Percentiles rank a stretch among this genome's conserved stretches.
Conservation (phyloP, 2,329 filamentous ascomycete genomes). For the Malbranchea cinnamomea region DNA sequence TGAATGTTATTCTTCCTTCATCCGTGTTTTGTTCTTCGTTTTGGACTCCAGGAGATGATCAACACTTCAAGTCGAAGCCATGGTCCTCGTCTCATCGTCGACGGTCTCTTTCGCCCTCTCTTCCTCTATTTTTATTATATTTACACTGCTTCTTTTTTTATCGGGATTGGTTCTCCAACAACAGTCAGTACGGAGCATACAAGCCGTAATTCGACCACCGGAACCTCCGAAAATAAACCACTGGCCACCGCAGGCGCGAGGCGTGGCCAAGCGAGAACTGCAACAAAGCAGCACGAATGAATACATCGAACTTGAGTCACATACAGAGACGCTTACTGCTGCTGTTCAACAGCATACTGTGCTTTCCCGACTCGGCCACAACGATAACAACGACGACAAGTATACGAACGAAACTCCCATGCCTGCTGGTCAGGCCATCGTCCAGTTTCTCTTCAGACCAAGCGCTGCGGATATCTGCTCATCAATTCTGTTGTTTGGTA, state of each 20-base stretch:
- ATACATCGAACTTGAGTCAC: background rate
- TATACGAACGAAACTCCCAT: constrained; percentile 14
- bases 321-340: no score
- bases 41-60: background rate
- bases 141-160: constrained; percentile 70
- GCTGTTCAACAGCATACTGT: no score
- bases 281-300: background rate
- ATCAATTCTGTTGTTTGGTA: constrained; percentile 29
- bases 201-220: constrained; percentile 21
- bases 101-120: constrained; percentile 30
- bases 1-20: no score
- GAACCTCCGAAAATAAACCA: constrained; percentile 1
- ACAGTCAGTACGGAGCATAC: constrained; percentile 63
- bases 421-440: constrained; percentile 28
- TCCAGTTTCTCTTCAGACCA: constrained; percentile 29
- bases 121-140: constrained; percentile 47
- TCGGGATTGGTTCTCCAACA: constrained; percentile 82
- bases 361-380: constrained; percentile 8
- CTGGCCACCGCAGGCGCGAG: constrained; percentile 1
- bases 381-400: constrained; percentile 4
- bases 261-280: background rate
- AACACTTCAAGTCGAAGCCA: constrained; percentile 10
- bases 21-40: no score
- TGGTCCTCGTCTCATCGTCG: constrained; percentile 32
- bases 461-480: constrained; percentile 32